Evolutionary conservation across 306 rosid genomes (phyloP).

Genomic region (Gastrolobium bilobum): DNA sequence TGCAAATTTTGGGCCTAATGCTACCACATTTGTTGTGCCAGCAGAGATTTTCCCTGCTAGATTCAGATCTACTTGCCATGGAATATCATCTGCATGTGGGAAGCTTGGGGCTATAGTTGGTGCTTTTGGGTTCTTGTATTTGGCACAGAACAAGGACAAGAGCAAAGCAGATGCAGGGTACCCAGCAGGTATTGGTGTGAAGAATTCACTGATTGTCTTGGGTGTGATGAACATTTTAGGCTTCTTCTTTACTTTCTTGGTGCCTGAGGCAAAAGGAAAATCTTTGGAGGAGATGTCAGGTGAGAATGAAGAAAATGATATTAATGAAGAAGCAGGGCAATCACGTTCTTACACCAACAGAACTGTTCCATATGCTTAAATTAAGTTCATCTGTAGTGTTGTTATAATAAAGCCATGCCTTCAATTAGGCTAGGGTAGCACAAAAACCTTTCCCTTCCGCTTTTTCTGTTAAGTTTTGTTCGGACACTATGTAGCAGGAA

Average conservation of each 20-base stretch:
- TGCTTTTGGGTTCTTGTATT: slow-evolving; percentile 83
- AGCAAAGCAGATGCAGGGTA: slow-evolving; percentile 80
- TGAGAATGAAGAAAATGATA: slow-evolving; percentile 72
- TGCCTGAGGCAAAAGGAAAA: slow-evolving; percentile 84
- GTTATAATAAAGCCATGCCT: slow-evolving; percentile 25
- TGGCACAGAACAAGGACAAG: slow-evolving; percentile 80
- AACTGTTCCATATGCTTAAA: slow-evolving; percentile 62
- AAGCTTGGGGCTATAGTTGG: slow-evolving; percentile 88
- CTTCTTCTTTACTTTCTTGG: slow-evolving; percentile 68
- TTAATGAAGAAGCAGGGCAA: slow-evolving; percentile 39
- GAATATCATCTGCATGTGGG: slow-evolving; percentile 77
- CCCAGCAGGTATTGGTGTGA: slow-evolving; percentile 83
- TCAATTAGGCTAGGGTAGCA: slow-evolving; percentile 12
- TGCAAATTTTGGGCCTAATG: slow-evolving; percentile 84
- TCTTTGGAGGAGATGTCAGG: slow-evolving; percentile 92
- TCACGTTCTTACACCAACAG: slow-evolving; percentile 39
- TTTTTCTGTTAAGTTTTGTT: slow-evolving; percentile 2
- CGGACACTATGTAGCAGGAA: background rate
- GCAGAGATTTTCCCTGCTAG: slow-evolving; percentile 87
- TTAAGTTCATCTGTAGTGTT: background rate
- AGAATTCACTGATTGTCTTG: slow-evolving; percentile 62
- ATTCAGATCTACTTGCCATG: slow-evolving; percentile 79
- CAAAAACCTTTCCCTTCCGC: slow-evolving; percentile 10
- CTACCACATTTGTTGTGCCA: slow-evolving; percentile 85
- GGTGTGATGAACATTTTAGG: slow-evolving; percentile 72